Evolutionary conservation across 2,329 filamentous ascomycete species (phyloP), one percentile per base, ranked within the genome.

Genomic region (Botrytis sinoallii): DNA sequence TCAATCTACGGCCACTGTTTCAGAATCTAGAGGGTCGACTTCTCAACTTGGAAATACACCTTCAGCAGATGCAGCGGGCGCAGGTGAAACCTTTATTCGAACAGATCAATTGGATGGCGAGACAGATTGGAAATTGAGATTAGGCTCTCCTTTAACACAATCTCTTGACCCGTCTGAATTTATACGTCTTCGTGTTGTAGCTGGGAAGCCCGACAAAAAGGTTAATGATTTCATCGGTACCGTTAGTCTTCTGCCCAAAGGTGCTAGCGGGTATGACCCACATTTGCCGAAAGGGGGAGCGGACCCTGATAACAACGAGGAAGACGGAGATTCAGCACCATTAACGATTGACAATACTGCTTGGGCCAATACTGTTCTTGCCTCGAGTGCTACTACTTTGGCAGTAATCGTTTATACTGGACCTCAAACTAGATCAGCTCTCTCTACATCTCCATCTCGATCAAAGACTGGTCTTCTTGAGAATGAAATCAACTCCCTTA

Each of bases 21-120:
- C 76, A 20, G 78, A 80, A 55, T 71, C 73, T 22, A 76, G 72
- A 12, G 75, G 75, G 46, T 79, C 79, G 16, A 79, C 78, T 22
- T 79, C 78, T 8, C 52, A 75, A 44, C 67, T 76, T 46, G 77
- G 77, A 32, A 80, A 79, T 71, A 78, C 78, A 29, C 76, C 78
- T 38, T 75, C 80, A 14, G 77, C 78, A 25, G 79, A 81, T 74
- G 79, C 77, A 44, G 77, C 70, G 22, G 81, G 80, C 61, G 77
- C 78, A 55, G 94, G 94, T 42, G 97, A 99, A 83, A 95, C 95
- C 0, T 99, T 99, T 80, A 98, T 99, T 80, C 89, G 96, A 75
- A 99, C 97, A 2, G 96, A 99, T 82, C 96, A 99, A 81, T 87
- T 99, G 16, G 96, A 99, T 80, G 96, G 96, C 78, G 96, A 99